Evolutionary conservation across 2,329 filamentous ascomycete genomes (phyloP), one percentile per base, ranked within the genome.

Genomic region (Nemania sp.): DNA sequence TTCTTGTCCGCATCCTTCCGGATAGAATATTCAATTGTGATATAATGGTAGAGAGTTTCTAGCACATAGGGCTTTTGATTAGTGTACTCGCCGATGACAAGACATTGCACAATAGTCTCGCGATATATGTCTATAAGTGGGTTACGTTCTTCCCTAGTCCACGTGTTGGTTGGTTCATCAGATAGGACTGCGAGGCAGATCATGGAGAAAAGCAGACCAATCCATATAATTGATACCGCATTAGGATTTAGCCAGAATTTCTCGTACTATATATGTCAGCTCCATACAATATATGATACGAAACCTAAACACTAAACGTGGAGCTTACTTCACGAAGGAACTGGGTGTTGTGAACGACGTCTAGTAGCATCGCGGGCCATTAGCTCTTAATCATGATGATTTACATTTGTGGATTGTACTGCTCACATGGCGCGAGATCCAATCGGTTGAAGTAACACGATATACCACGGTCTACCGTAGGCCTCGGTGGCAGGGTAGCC

Each of bases 171-270:
- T 3, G 45, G 45, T 56, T 84, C 80, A 58, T 86, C 86, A 10
- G 85, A 86, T 62, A 87, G 84, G 61, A 87, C 76, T 0, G 84
- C 83, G 65, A 87, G 81, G 63, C 83, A 83, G 79, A 87, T 86
- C 80, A 87, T 87, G 3, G 84, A 82, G 73, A 82, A 87, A 10
- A 85, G 81, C 58, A 86, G 74, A 1, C 84, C 85, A 8, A 87
- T 76, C 85, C 85, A 87, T 22, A 86, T 82, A n/a, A 85, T 73
- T 6, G 81, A 79, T 1, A 84, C 83, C 38, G 61, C 63, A 13
- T 82, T 81, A 4, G 78, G 79, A 0, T 84, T 84, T 3, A 56
- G 11, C 63, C 63, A 66, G 20, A 66, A 66, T 29, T 57, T 66
- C 51, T 62, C 43, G 63, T 80, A 41, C 35, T 41, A 13, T 41